Evolutionary conservation across 495 filamentous ascomycete species (phyloP), one percentile per base, ranked within the genome.

Genomic region (Hypoxylon trugodes): DNA sequence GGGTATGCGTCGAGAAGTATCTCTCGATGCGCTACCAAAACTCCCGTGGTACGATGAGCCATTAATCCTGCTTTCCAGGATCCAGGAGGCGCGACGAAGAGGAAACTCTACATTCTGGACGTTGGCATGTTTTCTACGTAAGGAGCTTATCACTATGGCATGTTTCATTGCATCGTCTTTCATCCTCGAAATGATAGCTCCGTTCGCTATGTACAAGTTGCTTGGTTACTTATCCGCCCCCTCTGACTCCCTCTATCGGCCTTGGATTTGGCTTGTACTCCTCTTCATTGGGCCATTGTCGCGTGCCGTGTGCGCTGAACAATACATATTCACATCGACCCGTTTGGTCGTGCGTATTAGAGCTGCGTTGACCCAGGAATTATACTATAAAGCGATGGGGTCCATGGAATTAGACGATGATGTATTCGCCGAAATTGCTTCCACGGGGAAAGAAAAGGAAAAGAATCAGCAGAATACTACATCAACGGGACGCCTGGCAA

Each of bases 41-140:
- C 73, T 83, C 13, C 79, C 80, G 0, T 78, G 78, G 67, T 83
- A 83, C 51, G 80, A 83, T 48, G 78, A 81, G 33, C 80, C 80
- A 2, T 54, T 71, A 9, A 63, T 73, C 19, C 74, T 81, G 47
- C 71, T 82, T 21, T 59, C 66, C 18, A 75, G 69, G 18, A 73
- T 81, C 19, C 68, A 74, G 13, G 58, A 60, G 22, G 74, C 79
- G 16, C 73, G 80, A 0, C 66, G 69, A 18, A 73, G 72, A 50
- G 72, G 73, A 51, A 72, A 69, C 19, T 75, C 73, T 32, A 83
- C 78, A 0, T 53, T 80, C 22, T 74, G 75, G 48, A 81, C 78
- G 0, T 54, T 82, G 13, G 49, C 73, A 18, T 60, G 70, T 42
- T 76, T 78, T 49, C 59, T 79, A 40, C 72, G 60, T 28, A 70